These are phyloP conservation scores for Circinella minor DNA, from an alignment of 371 early-diverging fungal genomes.

Conservation along the genomic window DNA sequence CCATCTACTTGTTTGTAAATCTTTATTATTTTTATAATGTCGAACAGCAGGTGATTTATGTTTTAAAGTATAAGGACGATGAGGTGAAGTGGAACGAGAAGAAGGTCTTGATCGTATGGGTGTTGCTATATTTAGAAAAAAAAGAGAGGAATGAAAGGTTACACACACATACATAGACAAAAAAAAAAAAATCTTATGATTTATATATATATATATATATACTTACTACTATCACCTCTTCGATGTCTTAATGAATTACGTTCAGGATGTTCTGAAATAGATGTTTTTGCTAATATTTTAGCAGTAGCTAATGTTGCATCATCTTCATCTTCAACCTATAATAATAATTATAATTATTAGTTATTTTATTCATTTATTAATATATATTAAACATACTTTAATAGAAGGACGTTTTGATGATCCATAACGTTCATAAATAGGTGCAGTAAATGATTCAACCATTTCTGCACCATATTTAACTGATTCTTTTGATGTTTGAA, in stretches of 20 bases:
- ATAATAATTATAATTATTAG: constrained; percentile 1
- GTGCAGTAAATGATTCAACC: constrained; percentile 67
- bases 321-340: constrained; percentile 25
- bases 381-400: not conserved
- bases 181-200: too few species aligned
- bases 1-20: constrained; percentile 52
- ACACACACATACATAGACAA: not conserved
- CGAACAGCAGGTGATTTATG: constrained; percentile 16
- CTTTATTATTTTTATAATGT: constrained; percentile 1
- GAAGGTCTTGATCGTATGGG: constrained; percentile 26
- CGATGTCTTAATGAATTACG: constrained; percentile 14
- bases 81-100: constrained; percentile 42
- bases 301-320: constrained; percentile 43
- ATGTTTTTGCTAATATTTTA: constrained; percentile 36
- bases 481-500: constrained; percentile 77
- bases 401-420: constrained; percentile 13
- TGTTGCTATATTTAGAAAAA: not conserved
- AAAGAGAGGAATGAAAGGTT: not conserved
- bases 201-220: not conserved
- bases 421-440: constrained; percentile 46
- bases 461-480: constrained; percentile 69
- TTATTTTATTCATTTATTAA: not conserved
- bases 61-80: constrained; percentile 25
- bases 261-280: constrained; percentile 30
- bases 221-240: constrained; percentile 7